Evolutionary conservation across 2,329 filamentous ascomycete genomes (phyloP), one percentile per base, ranked within the genome.

Genomic region (Lanzia echinophila): DNA sequence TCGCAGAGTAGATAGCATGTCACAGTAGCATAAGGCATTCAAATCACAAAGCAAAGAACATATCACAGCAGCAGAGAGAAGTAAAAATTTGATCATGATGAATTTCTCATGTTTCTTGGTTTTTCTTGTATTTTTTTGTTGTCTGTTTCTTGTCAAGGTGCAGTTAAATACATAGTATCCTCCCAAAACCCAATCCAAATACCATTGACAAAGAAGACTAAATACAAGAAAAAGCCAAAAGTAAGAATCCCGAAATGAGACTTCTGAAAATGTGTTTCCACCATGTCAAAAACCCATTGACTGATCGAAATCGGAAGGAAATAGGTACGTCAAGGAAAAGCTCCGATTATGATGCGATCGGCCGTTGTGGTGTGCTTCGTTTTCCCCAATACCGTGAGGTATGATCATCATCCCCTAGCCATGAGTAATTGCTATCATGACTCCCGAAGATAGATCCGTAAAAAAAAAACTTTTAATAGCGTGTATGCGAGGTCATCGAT

Each of bases 351-450:
- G 32, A 48, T 15, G 38, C 32, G 32, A 42, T 48, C 44, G 50
- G 50, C 13, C 44, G 50, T 38, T 53, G 50, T 53, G 34, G 24
- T 43, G 24, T 42, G 36, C 47, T 53, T 48, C 43, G 12, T 34
- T 20, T 48, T 32, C 17, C 24, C 15, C 24, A 13, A 17, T 51
- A 36, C 49, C 49, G 11, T 19, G 39, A 44, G 41, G 49, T 45
- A 39, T 17, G 13, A 41, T 28, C 24, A 41, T 38, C 17, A 41
- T 41, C 38, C 19, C 20, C 38, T 44, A 38, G 42, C 47, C 50
- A 53, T 47, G 50, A 41, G 17, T 53, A 42, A 53, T 53, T 53
- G 43, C 50, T 53, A 53, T 53, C 50, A 28, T 53, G 43, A 53
- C 8, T 24, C 13, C 10, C 17, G 20, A 20, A 20, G 20, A 8